Base-by-base conservation (phyloP, 2,329 filamentous ascomycete genomes). In the Ophioceras dolichostomum region DNA sequence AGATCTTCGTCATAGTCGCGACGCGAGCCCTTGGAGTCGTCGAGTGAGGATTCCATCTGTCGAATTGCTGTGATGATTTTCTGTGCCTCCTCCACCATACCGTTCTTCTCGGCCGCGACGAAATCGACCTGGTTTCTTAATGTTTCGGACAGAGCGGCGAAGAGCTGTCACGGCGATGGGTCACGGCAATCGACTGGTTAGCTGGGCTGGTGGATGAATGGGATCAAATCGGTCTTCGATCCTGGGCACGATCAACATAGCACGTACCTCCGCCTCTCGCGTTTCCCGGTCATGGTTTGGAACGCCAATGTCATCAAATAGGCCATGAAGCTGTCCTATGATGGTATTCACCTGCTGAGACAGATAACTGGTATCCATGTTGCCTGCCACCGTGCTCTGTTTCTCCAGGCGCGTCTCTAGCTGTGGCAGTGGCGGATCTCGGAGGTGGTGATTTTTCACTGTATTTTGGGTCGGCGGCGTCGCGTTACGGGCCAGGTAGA, bases 251-350 rank as follows among this genome's bases (percentile, higher is more conserved):
- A 41, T 36, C 7, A 26, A 26, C 12, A 26, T 26, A 8, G 7
- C 22, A 51, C 71, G 53, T 65, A 93, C 88, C 77, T 95, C 86
- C 55, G 84, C 75, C 57, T 96, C 89, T 51, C 91, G 74, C 35
- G 76, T 71, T 55, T 96, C 87, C 53, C 91, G 83, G 59, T 96
- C 91, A 76, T 94, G 87, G 52, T 67, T 77, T 20, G 89, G 76
- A n/a, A 98, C 83, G 41, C 91, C 91, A 53, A 98, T 98, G 56
- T 98, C 89, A 58, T 98, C 91, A 54, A 95, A 98, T 40, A 96
- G 74, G 46, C 83, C 83, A 61, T 96, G 89, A 43, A 98, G 73
- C 62, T 95, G 87, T 59, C 76, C 77, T 56, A 96, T 87, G 55
- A 94, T 95, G 52, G 76, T 86, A 48, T 86, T 91, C 63, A 98